Conservation (phyloP, 192 early-diverging fungal species). For the Paraglomus brasilianum region DNA sequence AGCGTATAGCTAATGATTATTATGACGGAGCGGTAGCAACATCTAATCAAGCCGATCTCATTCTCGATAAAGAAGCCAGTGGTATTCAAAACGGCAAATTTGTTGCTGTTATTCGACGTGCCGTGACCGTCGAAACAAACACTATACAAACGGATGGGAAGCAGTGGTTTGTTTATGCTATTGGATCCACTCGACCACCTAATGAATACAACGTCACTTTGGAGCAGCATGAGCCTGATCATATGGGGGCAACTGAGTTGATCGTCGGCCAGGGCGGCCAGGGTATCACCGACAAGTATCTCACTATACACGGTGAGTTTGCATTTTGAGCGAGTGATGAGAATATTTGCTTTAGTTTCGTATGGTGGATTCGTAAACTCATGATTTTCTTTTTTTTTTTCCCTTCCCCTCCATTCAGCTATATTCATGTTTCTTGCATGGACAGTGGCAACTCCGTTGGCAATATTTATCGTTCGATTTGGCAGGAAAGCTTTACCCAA, state of each 20-base stretch:
- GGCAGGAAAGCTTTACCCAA: neutral
- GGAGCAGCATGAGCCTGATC: too few relatives aligned
- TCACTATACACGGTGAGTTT: neutral
- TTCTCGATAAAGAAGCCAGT: neutral
- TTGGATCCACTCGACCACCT: neutral
- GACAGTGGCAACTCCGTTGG: neutral
- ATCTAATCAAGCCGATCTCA: constrained; percentile 8
- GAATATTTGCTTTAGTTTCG: neutral
- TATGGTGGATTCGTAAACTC: too few relatives aligned
- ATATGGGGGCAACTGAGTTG: too few relatives aligned
- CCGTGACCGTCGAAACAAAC: neutral
- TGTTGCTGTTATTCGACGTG: neutral
- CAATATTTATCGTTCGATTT: constrained; percentile 20
- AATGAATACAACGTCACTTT: too few relatives aligned
- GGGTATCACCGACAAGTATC: neutral
- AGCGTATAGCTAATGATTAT: neutral
- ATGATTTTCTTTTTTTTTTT: neutral
- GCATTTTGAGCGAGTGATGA: neutral
- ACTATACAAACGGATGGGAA: neutral
- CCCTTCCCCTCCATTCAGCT: neutral
- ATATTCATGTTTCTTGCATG: constrained; percentile 16
- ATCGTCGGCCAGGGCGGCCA: neutral
- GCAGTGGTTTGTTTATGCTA: neutral
- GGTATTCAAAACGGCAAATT: neutral
- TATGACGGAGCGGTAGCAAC: neutral